Percentiles rank a stretch among this genome's conserved stretches.
Conservation (phyloP, 805 yeast species). For the Candida golubevii region DNA sequence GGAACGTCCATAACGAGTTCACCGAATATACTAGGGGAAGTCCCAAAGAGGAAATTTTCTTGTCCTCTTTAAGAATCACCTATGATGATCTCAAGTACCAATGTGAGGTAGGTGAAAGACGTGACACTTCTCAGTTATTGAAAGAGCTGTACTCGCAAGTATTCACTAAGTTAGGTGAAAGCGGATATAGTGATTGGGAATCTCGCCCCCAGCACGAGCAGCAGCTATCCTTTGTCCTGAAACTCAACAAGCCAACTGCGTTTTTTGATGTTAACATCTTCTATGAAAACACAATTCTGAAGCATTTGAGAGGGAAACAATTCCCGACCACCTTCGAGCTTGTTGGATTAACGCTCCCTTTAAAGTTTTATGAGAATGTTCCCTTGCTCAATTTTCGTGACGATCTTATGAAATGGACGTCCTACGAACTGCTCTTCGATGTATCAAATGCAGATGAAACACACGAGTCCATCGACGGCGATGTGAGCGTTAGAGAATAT, state of each 20-base stretch:
- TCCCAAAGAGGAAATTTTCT: slow-evolving; percentile 24
- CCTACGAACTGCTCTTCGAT: slow-evolving; percentile 18
- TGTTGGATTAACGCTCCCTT: slow-evolving; percentile 21
- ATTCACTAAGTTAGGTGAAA: slow-evolving; percentile 13
- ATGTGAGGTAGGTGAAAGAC: slow-evolving; percentile 35
- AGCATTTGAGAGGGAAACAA: slow-evolving; percentile 1
- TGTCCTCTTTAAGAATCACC: slow-evolving; percentile 49
- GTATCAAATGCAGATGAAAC: neutral
- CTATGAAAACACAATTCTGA: slow-evolving; percentile 5
- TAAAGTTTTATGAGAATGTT: slow-evolving; percentile 12
- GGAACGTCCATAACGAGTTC: slow-evolving; percentile 51
- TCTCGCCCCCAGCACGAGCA: slow-evolving; percentile 15
- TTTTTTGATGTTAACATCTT: slow-evolving; percentile 6
- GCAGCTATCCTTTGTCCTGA: slow-evolving; percentile 27
- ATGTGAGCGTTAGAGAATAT: neutral
- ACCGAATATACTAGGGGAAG: slow-evolving; percentile 25
- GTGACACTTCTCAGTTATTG: slow-evolving; percentile 14
- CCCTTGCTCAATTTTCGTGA: slow-evolving; percentile 16
- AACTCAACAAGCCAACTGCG: slow-evolving; percentile 17
- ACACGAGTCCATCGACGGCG: neutral
- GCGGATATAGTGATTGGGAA: slow-evolving; percentile 15
- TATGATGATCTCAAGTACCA: slow-evolving; percentile 56
- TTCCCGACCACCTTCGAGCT: slow-evolving; percentile 29
- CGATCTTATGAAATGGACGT: slow-evolving; percentile 22
- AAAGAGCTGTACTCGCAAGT: slow-evolving; percentile 17